Evolutionary conservation across 805 yeast genomes (phyloP).

Genomic region (Soucietia sequanensis): DNA sequence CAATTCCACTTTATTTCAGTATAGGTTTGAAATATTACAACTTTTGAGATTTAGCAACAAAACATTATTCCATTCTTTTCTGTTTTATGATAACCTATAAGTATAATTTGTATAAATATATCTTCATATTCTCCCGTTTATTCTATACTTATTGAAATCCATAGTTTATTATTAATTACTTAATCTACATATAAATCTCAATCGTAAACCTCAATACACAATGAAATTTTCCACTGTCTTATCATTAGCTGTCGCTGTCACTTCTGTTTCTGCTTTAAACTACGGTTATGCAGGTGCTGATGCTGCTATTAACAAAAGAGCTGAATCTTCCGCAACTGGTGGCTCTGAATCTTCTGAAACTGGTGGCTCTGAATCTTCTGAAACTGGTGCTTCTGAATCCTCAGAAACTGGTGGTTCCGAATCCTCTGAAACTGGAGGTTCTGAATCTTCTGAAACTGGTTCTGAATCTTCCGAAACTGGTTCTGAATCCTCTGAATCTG

Average conservation of each 20-base stretch:
- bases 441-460: slow-evolving; percentile 5
- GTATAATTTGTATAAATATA: not conserved
- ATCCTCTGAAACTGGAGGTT: slow-evolving; percentile 2
- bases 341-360: not conserved
- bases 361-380: slow-evolving; percentile 1
- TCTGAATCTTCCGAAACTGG: slow-evolving; percentile 1
- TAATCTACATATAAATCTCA: no score
- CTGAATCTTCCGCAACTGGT: not conserved
- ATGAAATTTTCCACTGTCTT: slow-evolving; percentile 3
- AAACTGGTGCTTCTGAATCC: slow-evolving; percentile 6
- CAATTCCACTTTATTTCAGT: no score
- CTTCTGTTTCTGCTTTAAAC: not conserved
- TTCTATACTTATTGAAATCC: not conserved
- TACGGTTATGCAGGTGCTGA: not conserved
- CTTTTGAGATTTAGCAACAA: not conserved
- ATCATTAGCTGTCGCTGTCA: slow-evolving; percentile 1
- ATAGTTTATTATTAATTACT: not conserved
- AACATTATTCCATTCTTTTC: no score
- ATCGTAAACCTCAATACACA: no score
- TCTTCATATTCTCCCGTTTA: not conserved
- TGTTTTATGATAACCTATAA: not conserved
- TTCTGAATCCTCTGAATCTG: slow-evolving; percentile 1
- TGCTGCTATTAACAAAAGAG: not conserved
- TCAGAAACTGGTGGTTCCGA: slow-evolving; percentile 5
- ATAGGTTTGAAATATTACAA: not conserved